phyloP scores from a whole-genome alignment of 1,139 yeast genomes.

The Scheffersomyces parashehatae region DNA sequence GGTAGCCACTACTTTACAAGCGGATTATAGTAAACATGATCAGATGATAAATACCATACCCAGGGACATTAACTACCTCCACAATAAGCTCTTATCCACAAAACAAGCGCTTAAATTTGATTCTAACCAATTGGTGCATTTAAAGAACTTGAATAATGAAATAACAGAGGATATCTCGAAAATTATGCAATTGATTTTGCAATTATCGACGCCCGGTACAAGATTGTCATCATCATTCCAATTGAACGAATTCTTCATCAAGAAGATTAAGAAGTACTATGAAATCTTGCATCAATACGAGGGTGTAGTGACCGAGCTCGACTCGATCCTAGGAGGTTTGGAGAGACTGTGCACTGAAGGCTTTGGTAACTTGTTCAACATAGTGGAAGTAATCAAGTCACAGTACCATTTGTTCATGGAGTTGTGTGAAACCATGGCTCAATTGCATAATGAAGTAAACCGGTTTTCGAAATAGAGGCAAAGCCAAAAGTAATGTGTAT shows the following conservation, averaged over 20 bases:
- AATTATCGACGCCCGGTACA: constrained; percentile 68
- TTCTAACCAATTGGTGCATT: constrained; percentile 32
- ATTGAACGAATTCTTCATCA: constrained; percentile 47
- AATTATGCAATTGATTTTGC: constrained; percentile 65
- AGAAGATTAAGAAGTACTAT: constrained; percentile 68
- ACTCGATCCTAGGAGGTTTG: constrained; percentile 44
- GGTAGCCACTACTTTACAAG: constrained; percentile 75
- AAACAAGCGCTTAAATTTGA: constrained; percentile 63
- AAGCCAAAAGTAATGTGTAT: no score
- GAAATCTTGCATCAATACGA: constrained; percentile 70
- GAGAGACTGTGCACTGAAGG: constrained; percentile 49
- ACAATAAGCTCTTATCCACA: constrained; percentile 61
- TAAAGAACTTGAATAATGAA: constrained; percentile 53
- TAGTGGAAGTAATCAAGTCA: constrained; percentile 70
- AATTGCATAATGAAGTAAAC: constrained; percentile 70
- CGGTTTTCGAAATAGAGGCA: constrained; percentile 8
- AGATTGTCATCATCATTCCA: constrained; percentile 57
- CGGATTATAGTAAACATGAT: constrained; percentile 63
- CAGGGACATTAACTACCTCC: constrained; percentile 74
- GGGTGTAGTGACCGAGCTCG: constrained; percentile 71
- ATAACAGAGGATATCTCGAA: constrained; percentile 67
- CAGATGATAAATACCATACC: constrained; percentile 79
- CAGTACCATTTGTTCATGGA: constrained; percentile 90
- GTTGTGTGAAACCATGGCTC: constrained; percentile 86
- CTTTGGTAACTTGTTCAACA: constrained; percentile 53